Evolutionary conservation across 177 flowering plant species (phyloP), one percentile per base, ranked within the genome.

Genomic region (Tripterygium wilfordii): DNA sequence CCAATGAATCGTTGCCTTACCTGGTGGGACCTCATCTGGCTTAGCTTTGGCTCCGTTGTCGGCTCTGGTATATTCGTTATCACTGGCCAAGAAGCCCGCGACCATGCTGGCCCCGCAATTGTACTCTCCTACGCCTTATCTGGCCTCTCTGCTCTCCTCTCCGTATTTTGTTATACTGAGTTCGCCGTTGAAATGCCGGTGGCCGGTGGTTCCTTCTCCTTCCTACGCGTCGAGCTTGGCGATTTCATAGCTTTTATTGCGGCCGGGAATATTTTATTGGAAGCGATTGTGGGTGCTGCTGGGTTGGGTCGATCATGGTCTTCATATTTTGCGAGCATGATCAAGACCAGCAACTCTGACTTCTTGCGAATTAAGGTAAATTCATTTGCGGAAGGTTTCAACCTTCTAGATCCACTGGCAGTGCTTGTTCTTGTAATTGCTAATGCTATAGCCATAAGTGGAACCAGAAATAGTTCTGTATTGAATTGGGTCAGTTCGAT

Each of bases 1-100:
- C 60, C 56, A 0, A 62, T 90, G 77, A 61, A 56, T 13, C 53
- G 51, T 18, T 90, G 94, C 58, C 78, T 90, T 47, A 76, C 78
- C 0, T 87, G 94, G 96, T 87, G 94, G 94, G 97, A 90, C 57
- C 64, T 90, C 3, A 56, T 69, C 10, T 89, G 95, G 95, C 65
- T 89, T 12, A 69, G 79, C 21, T 86, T 86, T 51, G 97, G 95
- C 24, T 71, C 87, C 15, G 96, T 87, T 12, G 88, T 87, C 12
- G 96, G 97, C 4, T 80, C 97, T 0, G 97, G 97, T 19, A 80
- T 90, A 19, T 86, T 85, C 56, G 72, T 59, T 29, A 66, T 88
- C 53, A 85, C 96, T 0, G 96, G 96, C 0, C 83, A 70, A 45
- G 96, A 79, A 50, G 88, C 89, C 3, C 78, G 53, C 25, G 16